These are phyloP conservation scores for Crithidia expoeki DNA, from an alignment of 208 protist genomes.

Conservation along the genomic window DNA sequence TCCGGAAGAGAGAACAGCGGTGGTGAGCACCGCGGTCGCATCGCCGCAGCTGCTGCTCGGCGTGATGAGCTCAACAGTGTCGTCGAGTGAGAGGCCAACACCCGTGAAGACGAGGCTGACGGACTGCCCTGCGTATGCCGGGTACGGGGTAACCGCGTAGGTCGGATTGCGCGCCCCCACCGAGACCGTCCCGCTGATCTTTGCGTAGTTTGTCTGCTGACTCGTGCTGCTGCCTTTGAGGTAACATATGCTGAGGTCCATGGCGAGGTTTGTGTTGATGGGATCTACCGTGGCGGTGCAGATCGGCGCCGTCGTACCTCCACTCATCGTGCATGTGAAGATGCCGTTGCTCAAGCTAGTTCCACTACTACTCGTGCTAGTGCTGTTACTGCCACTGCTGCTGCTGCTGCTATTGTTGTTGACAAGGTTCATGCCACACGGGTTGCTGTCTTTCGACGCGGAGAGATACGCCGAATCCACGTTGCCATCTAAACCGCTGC, in stretches of 20 bases:
- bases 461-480: constrained; percentile 75
- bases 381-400: neutral
- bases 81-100: constrained; percentile 43
- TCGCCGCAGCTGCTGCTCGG: constrained; percentile 36
- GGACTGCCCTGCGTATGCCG: constrained; percentile 71
- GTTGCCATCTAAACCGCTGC: constrained; percentile 53
- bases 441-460: constrained; percentile 28
- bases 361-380: neutral
- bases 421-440: constrained; percentile 20
- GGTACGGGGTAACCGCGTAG: constrained; percentile 61
- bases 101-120: constrained; percentile 63
- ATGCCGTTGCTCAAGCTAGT: constrained; percentile 5
- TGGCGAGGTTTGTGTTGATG: constrained; percentile 41
- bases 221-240: constrained; percentile 34
- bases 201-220: constrained; percentile 56
- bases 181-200: constrained; percentile 49
- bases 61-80: constrained; percentile 61
- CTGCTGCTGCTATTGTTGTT: constrained; percentile 1
- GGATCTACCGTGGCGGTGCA: constrained; percentile 77
- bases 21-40: constrained; percentile 12
- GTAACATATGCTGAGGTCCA: constrained; percentile 79
- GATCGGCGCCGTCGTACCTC: constrained; percentile 34
- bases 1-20: constrained; percentile 39
- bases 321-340: constrained; percentile 54
- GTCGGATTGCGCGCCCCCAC: constrained; percentile 75